Base-by-base conservation (phyloP, 2,329 filamentous ascomycete species). In the Thelonectria rubi region DNA sequence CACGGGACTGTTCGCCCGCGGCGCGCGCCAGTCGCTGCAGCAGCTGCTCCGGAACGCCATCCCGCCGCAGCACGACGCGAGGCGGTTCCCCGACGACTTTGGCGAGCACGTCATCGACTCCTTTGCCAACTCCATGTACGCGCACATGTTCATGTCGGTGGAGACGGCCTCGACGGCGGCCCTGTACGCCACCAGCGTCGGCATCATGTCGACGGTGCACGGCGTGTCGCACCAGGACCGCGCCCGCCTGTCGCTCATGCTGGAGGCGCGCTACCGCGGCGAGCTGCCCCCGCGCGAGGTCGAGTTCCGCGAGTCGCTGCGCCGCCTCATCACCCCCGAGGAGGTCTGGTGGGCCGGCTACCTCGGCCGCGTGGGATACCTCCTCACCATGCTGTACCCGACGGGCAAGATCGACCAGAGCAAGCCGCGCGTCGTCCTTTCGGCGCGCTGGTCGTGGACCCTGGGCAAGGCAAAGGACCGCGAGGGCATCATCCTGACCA, bases 261-360 rank as follows among this genome's bases (percentile, higher is more conserved):
- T 91, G 0, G 88, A 86, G 67, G 86, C 88, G 55, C 79, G 88
- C 48, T 90, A 88, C 76, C 84, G 85, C 3, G 87, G 86, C 6
- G 84, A 87, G 43, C 80, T 91, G 2, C 82, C 85, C 2, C 85
- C 86, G 0, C 80, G 80, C 0, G 88, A 91, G 66, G 72, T 81
- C 9, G 73, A 78, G 4, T 87, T 89, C 67, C 84, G 85, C 32
- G 72, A 76, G 1, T 79, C 82, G 4, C 78, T 91, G 32, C 76
- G 82, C 40, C 75, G 78, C 37, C 78, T 90, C 3, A 74, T 89
- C 3, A 84, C 83, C 0, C 73, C 78, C 0, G 81, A 83, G 65
- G 80, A 84, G 59, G 78, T 83, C 11, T 91, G 88, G 88, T 91
- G 88, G 88, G 82, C 84, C 55, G 81, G 80, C 54, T 91, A 89